Evolutionary conservation across 2,329 filamentous ascomycete genomes (phyloP).

Genomic region (Xylariaceae sp.): DNA sequence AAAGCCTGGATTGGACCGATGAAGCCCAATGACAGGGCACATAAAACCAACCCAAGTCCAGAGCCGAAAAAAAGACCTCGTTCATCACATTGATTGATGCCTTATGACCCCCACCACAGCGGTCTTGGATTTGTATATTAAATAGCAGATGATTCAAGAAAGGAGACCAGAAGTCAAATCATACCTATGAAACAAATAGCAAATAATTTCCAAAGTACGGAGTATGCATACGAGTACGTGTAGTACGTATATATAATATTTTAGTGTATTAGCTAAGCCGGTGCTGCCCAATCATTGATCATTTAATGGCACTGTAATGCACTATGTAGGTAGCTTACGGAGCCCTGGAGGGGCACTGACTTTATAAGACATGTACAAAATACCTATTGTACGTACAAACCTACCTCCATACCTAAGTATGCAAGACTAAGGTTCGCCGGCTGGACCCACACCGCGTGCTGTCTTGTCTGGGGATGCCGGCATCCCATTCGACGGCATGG

Average conservation of each 20-base stretch:
- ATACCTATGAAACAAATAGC: no score
- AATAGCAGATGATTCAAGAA: no score
- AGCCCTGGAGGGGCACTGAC: neutral
- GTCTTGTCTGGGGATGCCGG: neutral
- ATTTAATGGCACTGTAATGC: neutral
- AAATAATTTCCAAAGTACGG: no score
- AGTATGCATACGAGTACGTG: neutral
- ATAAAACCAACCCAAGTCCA: neutral
- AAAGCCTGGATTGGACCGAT: slow-evolving; percentile 26
- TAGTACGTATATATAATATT: neutral
- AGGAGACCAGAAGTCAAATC: no score
- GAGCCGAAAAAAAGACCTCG: neutral
- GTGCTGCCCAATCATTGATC: neutral
- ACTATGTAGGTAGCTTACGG: neutral
- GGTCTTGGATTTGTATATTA: no score
- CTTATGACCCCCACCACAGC: no score
- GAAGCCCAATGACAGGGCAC: slow-evolving; percentile 27
- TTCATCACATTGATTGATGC: slow-evolving; percentile 1
- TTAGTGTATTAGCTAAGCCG: neutral
- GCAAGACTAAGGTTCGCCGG: no score
- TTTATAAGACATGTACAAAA: neutral
- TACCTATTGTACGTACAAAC: no score
- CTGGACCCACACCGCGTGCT: neutral
- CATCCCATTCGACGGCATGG: neutral
- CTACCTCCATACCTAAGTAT: no score